A percentile compares a stretch with the other conserved stretches of the same genome.
Evolutionary conservation across 202 grass and related monocot genomes (phyloP).

Genomic region (Alloteropsis angusta): DNA sequence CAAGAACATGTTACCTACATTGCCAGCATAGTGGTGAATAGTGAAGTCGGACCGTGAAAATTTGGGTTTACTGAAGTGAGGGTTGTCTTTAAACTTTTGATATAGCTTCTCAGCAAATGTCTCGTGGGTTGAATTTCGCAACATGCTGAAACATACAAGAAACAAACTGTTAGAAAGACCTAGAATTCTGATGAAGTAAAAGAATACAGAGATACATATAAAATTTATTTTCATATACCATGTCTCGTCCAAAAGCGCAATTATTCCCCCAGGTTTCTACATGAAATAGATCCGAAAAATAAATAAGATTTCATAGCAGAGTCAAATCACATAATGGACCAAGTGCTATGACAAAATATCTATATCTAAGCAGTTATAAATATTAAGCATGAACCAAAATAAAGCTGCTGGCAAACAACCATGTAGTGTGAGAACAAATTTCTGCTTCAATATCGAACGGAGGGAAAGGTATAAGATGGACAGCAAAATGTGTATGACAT

Average conservation of each 20-base stretch:
- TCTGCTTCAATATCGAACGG: not conserved
- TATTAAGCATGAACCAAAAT: not conserved
- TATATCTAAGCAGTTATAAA: not conserved
- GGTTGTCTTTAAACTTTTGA: slow-evolving; percentile 76
- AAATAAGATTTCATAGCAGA: slow-evolving; percentile 23
- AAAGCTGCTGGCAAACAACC: not conserved
- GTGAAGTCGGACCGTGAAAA: slow-evolving; percentile 82
- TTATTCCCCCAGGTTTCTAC: slow-evolving; percentile 97
- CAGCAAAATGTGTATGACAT: not conserved
- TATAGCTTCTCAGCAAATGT: slow-evolving; percentile 98
- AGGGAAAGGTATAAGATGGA: not conserved
- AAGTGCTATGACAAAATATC: not conserved
- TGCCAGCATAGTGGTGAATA: slow-evolving; percentile 91
- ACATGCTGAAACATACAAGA: slow-evolving; percentile 56
- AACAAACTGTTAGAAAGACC: slow-evolving; percentile 13
- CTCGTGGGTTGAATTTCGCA: slow-evolving; percentile 90
- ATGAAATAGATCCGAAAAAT: slow-evolving; percentile 30
- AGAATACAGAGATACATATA: not conserved
- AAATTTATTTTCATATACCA: slow-evolving; percentile 49
- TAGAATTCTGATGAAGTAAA: not conserved
- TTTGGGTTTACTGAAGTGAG: slow-evolving; percentile 82
- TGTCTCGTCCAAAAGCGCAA: slow-evolving; percentile 94
- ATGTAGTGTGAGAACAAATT: not conserved
- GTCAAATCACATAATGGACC: not conserved
- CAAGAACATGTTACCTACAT: slow-evolving; percentile 63